Evolutionary conservation across 352 stramenopile genomes (phyloP), one percentile per base, ranked within the genome.

Genomic region (Aphanomyces cochlioides): DNA sequence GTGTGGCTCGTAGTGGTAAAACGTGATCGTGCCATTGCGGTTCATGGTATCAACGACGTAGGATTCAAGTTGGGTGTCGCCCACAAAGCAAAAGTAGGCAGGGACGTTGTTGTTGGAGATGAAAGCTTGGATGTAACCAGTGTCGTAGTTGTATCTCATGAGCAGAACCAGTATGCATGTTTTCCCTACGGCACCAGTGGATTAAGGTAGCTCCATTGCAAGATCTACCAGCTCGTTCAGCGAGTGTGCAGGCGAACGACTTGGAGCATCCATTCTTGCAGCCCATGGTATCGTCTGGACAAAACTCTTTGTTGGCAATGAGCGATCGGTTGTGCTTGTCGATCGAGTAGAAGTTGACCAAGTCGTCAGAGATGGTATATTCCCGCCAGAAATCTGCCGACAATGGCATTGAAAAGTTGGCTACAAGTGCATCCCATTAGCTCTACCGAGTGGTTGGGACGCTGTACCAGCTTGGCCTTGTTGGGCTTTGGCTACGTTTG

Each of bases 1-100:
- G 21, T 85, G 79, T 4, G 82, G 82, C 67, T 85, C 64, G 38
- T 75, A 87, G 58, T 87, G 78, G 56, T 84, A 85, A 59, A 90
- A 90, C 3, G 43, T 39, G 21, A 56, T 3, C 5, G 41, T 21
- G 40, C 43, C 21, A 21, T 50, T 21, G 15, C 34, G 17, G 17
- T 8, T 3, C 59, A 67, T 67, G 3, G 59, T 56, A 4, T 28
- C 43, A 1, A 37, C 38, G 5, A 67, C 59, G 59, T 56, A 50
- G 8, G 5, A n/a, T 8, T 50, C 21, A 0, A 56, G 6, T 3
- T 19, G 17, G 7, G 59, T 1, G 38, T 67, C n/a, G 38, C 59
- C 59, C 5, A 40, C 17, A 36, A 71, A 74, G 50, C 69, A 74
- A 39, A 61, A 43, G 59, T 66, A 66, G 13, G 69, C 34, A n/a